Conservation (phyloP, 2,329 filamentous ascomycete genomes). For the Cladosporium colombiae region DNA sequence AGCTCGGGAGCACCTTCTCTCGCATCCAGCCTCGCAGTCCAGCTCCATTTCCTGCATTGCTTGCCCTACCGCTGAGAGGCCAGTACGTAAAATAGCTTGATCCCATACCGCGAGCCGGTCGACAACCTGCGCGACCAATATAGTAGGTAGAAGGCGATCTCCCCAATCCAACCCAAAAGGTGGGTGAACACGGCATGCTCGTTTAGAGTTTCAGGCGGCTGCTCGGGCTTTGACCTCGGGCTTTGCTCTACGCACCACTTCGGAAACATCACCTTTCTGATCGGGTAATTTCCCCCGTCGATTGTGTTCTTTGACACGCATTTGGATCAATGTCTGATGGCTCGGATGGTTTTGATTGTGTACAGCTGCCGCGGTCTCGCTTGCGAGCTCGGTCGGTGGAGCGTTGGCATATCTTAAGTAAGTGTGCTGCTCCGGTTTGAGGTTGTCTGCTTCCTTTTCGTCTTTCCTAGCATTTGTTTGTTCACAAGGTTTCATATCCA, state of each 20-base stretch:
- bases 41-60: too few relatives aligned
- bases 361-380: neutral
- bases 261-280: neutral
- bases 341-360: neutral
- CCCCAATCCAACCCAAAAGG: neutral
- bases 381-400: slow-evolving; percentile 1
- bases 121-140: too few relatives aligned
- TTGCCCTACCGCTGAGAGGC: too few relatives aligned
- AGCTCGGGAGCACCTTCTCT: too few relatives aligned
- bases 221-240: neutral
- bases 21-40: too few relatives aligned
- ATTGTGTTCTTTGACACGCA: neutral
- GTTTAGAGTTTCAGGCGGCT: neutral
- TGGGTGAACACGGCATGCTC: neutral
- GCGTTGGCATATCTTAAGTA: neutral
- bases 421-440: neutral
- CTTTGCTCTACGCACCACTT: neutral
- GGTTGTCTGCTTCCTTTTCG: neutral
- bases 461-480: neutral
- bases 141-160: too few relatives aligned
- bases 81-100: too few relatives aligned
- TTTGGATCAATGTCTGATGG: neutral
- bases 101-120: too few relatives aligned
- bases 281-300: slow-evolving; percentile 4
- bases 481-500: neutral